phyloP scores from a whole-genome alignment of 2,329 filamentous ascomycete genomes.

The Talaromyces marneffei region DNA sequence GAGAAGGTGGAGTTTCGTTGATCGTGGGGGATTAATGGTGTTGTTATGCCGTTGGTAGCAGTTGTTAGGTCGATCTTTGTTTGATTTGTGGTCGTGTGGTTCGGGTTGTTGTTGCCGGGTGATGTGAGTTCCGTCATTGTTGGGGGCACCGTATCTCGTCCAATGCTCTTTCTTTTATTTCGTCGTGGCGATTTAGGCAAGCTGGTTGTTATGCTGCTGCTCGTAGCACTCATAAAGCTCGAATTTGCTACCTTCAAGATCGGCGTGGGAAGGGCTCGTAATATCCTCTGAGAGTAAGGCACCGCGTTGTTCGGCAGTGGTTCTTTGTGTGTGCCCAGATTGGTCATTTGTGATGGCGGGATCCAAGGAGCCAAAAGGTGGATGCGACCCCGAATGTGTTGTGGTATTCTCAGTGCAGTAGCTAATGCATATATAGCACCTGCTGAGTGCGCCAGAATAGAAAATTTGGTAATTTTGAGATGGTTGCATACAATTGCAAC shows the following conservation, averaged over 20 bases:
- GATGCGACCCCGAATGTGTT: slow-evolving; percentile 88
- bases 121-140: slow-evolving; percentile 43
- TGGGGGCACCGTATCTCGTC: slow-evolving; percentile 32
- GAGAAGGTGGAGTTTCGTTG: slow-evolving; percentile 1
- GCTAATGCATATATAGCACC: slow-evolving; percentile 97
- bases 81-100: neutral
- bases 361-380: slow-evolving; percentile 90
- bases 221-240: slow-evolving; percentile 88
- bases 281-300: slow-evolving; percentile 83
- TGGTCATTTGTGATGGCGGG: slow-evolving; percentile 85
- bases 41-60: neutral
- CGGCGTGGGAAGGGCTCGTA: slow-evolving; percentile 82
- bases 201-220: slow-evolving; percentile 74
- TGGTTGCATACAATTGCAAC: slow-evolving; percentile 90
- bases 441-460: slow-evolving; percentile 89
- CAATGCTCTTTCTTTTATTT: slow-evolving; percentile 50
- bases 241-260: slow-evolving; percentile 92
- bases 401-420: slow-evolving; percentile 89
- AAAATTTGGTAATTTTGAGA: slow-evolving; percentile 91
- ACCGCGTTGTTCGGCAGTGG: slow-evolving; percentile 77
- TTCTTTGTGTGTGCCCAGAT: slow-evolving; percentile 66
- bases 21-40: neutral
- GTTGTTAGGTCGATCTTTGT: neutral
- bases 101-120: neutral
- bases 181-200: slow-evolving; percentile 61